Conservation (phyloP, 345 rosid species). For the Corchorus olitorius region DNA sequence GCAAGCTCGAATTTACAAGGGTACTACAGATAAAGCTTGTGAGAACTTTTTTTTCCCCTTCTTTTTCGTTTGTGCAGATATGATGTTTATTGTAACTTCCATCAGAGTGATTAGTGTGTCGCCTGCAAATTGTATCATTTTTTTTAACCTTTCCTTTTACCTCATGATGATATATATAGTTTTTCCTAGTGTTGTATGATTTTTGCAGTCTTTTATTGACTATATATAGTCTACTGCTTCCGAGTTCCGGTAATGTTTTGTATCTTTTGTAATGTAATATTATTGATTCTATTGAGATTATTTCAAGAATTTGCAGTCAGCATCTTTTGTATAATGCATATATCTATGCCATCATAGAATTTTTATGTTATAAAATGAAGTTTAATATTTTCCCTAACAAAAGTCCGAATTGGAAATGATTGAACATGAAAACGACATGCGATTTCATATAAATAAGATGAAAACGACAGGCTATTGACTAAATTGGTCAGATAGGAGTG, state of each 20-base stretch:
- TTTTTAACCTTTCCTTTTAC: background rate
- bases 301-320: background rate
- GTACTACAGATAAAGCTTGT: slow-evolving; percentile 1
- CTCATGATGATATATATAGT: too few species aligned
- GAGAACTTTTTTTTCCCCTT: background rate
- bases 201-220: slow-evolving; percentile 17
- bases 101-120: slow-evolving; percentile 22
- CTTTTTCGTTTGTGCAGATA: slow-evolving; percentile 1
- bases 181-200: slow-evolving; percentile 25
- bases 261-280: background rate
- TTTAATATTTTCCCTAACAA: too few species aligned
- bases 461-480: too few species aligned
- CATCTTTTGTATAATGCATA: too few species aligned
- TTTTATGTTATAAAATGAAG: too few species aligned
- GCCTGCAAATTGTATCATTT: slow-evolving; percentile 28
- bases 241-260: background rate
- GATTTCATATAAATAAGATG: too few species aligned
- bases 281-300: background rate
- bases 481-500: too few species aligned
- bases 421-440: too few species aligned
- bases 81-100: slow-evolving; percentile 17
- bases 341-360: too few species aligned
- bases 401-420: too few species aligned
- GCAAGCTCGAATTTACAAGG: background rate
- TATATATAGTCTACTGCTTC: background rate